Percentiles rank a stretch among this genome's conserved stretches.
Conservation (phyloP, 495 filamentous ascomycete genomes). For the Aspergillus panamensis region DNA sequence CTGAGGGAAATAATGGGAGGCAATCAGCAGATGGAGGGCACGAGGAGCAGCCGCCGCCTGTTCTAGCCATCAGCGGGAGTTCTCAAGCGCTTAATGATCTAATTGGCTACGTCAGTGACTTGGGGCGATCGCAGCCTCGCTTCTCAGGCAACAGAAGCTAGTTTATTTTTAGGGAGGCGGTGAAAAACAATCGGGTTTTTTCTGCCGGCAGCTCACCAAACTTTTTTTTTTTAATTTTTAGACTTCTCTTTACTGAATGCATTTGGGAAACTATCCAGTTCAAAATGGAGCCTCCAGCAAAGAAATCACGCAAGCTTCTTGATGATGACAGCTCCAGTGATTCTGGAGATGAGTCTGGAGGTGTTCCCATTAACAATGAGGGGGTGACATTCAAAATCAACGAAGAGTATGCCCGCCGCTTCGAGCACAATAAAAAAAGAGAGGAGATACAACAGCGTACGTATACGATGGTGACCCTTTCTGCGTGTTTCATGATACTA, state of each 20-base stretch:
- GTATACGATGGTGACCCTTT: conserved; percentile 27
- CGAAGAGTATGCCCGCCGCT: conserved; percentile 80
- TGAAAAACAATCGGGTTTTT: conserved; percentile 23
- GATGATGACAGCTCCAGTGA: conserved; percentile 56
- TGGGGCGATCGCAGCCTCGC: conserved; percentile 14
- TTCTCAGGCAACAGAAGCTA: conserved; percentile 18
- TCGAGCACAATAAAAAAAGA: conserved; percentile 95
- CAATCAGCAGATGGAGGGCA: conserved; percentile 18
- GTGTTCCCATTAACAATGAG: conserved; percentile 36
- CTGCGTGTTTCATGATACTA: conserved; percentile 9
- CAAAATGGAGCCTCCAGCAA: conserved; percentile 46
- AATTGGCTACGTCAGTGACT: conserved; percentile 45
- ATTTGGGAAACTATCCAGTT: background rate
- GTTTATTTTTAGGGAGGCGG: conserved; percentile 9
- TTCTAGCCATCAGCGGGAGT: conserved; percentile 18
- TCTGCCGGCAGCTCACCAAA: conserved; percentile 17
- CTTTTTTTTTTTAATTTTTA: conserved; percentile 42
- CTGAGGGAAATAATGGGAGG: conserved; percentile 10
- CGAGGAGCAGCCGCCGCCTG: conserved; percentile 20
- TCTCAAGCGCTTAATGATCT: conserved; percentile 25
- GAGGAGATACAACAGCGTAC: conserved; percentile 80
- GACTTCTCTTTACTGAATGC: conserved; percentile 23
- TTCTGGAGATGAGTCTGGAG: conserved; percentile 50
- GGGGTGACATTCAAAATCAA: conserved; percentile 72
- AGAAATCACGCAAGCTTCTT: conserved; percentile 44